Evolutionary conservation across 768 basidiomycete genomes (phyloP).

Genomic region (Russula sp.): DNA sequence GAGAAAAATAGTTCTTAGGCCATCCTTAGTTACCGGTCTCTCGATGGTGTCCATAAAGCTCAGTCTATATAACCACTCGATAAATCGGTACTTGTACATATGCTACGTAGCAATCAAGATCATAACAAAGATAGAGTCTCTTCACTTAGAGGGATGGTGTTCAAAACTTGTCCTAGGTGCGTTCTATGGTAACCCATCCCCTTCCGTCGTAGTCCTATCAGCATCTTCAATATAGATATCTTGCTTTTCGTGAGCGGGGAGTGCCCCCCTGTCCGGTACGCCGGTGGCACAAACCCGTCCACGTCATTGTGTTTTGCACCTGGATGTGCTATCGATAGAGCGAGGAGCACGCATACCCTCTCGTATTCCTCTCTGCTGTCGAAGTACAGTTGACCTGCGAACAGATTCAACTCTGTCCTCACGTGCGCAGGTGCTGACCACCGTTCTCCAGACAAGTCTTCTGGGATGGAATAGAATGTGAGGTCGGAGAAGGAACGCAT

Average conservation of each 20-base stretch:
- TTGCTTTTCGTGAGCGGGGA: constrained; percentile 6
- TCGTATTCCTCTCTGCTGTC: constrained; percentile 13
- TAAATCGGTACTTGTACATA: not conserved
- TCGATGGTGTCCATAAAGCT: too few relatives aligned
- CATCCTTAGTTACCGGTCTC: too few relatives aligned
- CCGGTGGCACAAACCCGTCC: constrained; percentile 8
- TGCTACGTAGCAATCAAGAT: not conserved
- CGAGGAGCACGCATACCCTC: constrained; percentile 11
- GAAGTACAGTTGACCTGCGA: constrained; percentile 17
- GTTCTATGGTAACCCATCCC: constrained; percentile 4
- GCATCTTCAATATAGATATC: not conserved
- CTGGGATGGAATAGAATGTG: constrained; percentile 1
- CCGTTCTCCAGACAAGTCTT: not conserved
- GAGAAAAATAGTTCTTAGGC: too few relatives aligned
- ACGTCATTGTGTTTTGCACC: not conserved
- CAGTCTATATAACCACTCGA: too few relatives aligned
- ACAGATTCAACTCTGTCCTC: constrained; percentile 3
- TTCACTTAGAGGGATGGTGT: not conserved
- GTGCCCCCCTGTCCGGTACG: not conserved
- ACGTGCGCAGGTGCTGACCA: constrained; percentile 7
- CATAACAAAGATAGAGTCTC: not conserved
- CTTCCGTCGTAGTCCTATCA: constrained; percentile 7
- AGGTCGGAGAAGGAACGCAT: constrained; percentile 14
- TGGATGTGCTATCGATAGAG: constrained; percentile 10
- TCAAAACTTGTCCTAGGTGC: constrained; percentile 9